Conservation (phyloP, 176 grass and related monocot genomes). For the Oryza glumipatula region DNA sequence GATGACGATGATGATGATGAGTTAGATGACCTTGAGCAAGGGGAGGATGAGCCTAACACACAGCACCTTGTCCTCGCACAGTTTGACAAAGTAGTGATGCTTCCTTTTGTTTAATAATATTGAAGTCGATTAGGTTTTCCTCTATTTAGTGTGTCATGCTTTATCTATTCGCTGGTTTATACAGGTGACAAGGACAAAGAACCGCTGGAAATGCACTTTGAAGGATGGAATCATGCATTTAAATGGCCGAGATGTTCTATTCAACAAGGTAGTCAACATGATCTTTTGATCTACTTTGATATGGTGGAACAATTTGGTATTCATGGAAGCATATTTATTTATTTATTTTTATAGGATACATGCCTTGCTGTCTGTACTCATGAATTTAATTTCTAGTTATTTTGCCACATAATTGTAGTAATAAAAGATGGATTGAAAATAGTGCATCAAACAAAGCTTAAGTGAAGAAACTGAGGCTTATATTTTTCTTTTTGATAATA, state of each 20-base stretch:
- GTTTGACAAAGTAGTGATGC: constrained; percentile 71
- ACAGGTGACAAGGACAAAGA: constrained; percentile 83
- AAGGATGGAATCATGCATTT: constrained; percentile 92
- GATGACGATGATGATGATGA: constrained; percentile 67
- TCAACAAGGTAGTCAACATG: constrained; percentile 65
- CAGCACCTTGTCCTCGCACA: constrained; percentile 79
- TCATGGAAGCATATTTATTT: background rate
- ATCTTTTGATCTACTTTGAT: constrained; percentile 21
- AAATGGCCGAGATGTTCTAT: constrained; percentile 71
- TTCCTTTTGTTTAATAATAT: constrained; percentile 28
- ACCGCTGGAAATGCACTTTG: constrained; percentile 81
- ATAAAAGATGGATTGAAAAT: background rate
- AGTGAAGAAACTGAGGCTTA: background rate
- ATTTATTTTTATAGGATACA: background rate
- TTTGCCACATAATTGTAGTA: background rate
- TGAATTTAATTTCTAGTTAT: constrained; percentile 9
- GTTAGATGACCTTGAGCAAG: constrained; percentile 66
- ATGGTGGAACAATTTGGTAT: background rate
- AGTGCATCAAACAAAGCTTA: background rate
- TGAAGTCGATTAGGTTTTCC: background rate
- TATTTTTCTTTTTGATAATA: background rate
- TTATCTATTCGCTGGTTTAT: constrained; percentile 37
- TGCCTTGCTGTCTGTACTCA: background rate
- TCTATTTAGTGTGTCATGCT: constrained; percentile 9
- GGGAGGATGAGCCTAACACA: constrained; percentile 72